Evolutionary conservation across 805 yeast genomes (phyloP), one percentile per base, ranked within the genome.

Genomic region (Geotrichum ghanense): DNA sequence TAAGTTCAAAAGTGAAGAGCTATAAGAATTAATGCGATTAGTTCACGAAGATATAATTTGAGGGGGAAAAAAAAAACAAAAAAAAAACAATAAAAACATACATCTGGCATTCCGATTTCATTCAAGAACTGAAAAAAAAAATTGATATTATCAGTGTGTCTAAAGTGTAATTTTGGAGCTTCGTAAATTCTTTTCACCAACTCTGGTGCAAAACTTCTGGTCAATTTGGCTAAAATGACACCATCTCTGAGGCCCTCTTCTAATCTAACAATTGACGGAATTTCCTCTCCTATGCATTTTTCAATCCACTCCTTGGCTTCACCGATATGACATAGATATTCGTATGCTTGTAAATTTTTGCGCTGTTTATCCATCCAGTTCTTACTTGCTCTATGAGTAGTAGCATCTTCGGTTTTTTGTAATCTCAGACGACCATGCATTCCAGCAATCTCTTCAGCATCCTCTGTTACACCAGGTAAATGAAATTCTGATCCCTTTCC

Each of bases 81-180:
- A 31, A 45, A 12, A 31, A 25, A 25, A 25, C 14, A 9, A 25
- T 14, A 9, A 10, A 19, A n/a, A 31, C 37, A n/a, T 19, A 88
- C 72, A 48, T 85, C 89, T 0, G 97, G 98, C 53, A 92, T 78
- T 22, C 76, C 79, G 50, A 87, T 72, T 49, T 69, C 75, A 47
- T 76, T 81, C 24, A 87, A 68, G 47, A 90, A 75, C 17, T 56
- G 53, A 60, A 90, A 81, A 61, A 90, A 89, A 20, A 79, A 71
- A 56, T 87, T 86, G 59, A 92, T 90, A 60, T 92, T 92, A 59
- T 92, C 97, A 0, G 95, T 86, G 62, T 87, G 95, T 51, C 83
- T 79, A 69, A 86, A 92, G 60, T 87, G 89, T 35, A 89, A 70
- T 53, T 70, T 83, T 54, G 73, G 74, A 43, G 77, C 77, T 56